Base-by-base conservation (phyloP, 306 rosid species). In the Glycine tomentella region DNA sequence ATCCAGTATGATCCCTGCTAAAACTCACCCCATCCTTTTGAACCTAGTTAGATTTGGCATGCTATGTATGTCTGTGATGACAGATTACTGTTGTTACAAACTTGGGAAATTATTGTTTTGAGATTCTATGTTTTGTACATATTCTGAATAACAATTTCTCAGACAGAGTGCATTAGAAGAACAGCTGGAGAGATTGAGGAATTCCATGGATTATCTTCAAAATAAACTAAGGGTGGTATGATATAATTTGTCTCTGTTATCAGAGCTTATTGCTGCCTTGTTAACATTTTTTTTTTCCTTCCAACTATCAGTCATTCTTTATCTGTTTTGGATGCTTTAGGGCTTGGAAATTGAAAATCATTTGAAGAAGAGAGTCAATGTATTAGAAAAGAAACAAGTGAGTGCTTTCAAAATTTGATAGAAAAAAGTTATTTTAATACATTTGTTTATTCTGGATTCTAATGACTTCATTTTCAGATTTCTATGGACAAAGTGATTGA, bases 151-250 rank as follows among this genome's bases (percentile, higher is more conserved):
- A 95, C 98, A 88, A 86, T 83, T 89, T 87, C 89, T 95, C 96
- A 95, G 99, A 95, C 98, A 95, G 98, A 91, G 89, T 93, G 91
- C 96, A 75, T 92, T 95, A 82, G 99, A 95, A 87, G 91, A 87
- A 80, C 92, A 90, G 91, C 90, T 95, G 69, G 91, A 88, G 86
- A 87, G 77, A 52, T 78, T 79, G 77, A 91, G 86, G 89, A 93
- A 71, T 34, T 90, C 94, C 50, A 63, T 82, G 77, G 97, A 90
- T 81, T 77, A 82, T 66, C 93, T 89, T 84, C 97, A 89, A 84
- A 88, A 77, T 86, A 95, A 90, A 90, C 86, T 91, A 13, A 88
- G 89, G 76, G 78, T 95, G 98, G 99, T 95, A 90, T 38, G 92
- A 79, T 84, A 63, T 81, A 52, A 67, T 56, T 78, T 59, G 17